These are phyloP conservation scores for Blepharisma japonicum DNA, from an alignment of 73 alveolate genomes.

Conservation along the genomic window DNA sequence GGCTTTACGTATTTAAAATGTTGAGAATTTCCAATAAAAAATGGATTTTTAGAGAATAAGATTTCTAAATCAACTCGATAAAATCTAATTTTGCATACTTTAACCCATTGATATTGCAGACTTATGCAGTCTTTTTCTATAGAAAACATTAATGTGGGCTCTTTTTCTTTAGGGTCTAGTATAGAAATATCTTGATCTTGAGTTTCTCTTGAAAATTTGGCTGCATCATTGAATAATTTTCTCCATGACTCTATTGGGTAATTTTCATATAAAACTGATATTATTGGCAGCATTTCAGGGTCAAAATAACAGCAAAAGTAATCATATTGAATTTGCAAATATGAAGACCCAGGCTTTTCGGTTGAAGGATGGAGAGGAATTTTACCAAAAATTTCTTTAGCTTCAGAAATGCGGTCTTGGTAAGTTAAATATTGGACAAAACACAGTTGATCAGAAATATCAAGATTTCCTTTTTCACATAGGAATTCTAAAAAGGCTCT, in stretches of 20 bases:
- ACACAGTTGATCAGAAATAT: slow-evolving; percentile 40
- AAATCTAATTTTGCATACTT: slow-evolving; percentile 49
- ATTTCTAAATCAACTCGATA: slow-evolving; percentile 82
- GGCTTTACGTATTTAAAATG: slow-evolving; percentile 80
- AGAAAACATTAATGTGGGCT: background rate
- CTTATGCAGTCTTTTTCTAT: background rate
- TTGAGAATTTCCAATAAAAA: slow-evolving; percentile 59
- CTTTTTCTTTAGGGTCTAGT: background rate
- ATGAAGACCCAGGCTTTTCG: background rate
- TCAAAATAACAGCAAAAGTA: slow-evolving; percentile 67
- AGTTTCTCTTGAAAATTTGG: slow-evolving; percentile 59
- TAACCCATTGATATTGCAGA: background rate
- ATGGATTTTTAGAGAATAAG: slow-evolving; percentile 83
- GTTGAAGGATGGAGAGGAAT: slow-evolving; percentile 3
- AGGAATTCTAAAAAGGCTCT: slow-evolving; percentile 33
- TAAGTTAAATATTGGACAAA: slow-evolving; percentile 39
- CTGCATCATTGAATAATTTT: slow-evolving; percentile 65
- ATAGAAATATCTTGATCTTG: slow-evolving; percentile 56
- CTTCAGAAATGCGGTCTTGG: slow-evolving; percentile 48
- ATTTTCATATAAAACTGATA: slow-evolving; percentile 61
- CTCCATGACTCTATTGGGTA: slow-evolving; percentile 84
- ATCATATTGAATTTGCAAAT: slow-evolving; percentile 54
- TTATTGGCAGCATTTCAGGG: slow-evolving; percentile 24
- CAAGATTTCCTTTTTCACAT: slow-evolving; percentile 27
- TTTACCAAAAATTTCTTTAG: slow-evolving; percentile 31